Evolutionary conservation across 768 basidiomycete genomes (phyloP).

Genomic region (Naematelia aurantialba): DNA sequence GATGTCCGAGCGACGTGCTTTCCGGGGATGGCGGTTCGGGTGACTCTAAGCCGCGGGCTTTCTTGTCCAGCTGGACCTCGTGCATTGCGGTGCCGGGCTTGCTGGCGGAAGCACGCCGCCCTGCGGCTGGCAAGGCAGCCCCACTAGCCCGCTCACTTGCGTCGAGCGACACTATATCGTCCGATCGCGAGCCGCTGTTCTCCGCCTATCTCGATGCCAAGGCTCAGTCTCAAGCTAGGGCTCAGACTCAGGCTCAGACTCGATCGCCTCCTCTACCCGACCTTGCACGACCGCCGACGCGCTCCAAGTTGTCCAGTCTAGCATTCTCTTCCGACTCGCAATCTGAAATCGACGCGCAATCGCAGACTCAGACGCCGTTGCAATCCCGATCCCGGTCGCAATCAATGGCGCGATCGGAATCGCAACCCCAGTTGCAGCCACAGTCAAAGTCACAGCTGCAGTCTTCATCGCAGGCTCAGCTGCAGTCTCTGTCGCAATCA

Average conservation of each 20-base stretch:
- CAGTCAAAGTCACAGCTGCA: too few species aligned
- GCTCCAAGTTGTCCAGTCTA: not conserved
- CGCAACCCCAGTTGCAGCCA: too few species aligned
- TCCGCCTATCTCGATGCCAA: not conserved
- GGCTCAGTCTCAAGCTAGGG: too few species aligned
- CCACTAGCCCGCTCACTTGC: not conserved
- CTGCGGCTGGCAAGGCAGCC: not conserved
- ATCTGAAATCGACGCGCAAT: too few species aligned
- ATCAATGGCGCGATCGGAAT: too few species aligned
- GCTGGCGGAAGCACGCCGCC: slow-evolving; percentile 10
- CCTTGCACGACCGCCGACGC: not conserved
- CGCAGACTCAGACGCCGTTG: not conserved
- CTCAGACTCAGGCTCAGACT: too few species aligned
- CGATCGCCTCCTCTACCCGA: not conserved
- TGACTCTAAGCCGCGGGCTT: slow-evolving; percentile 15
- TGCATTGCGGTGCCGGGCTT: slow-evolving; percentile 24
- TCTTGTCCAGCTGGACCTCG: slow-evolving; percentile 19
- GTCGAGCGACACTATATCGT: not conserved
- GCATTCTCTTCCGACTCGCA: not conserved
- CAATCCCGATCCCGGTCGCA: too few species aligned
- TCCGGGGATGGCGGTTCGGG: not conserved
- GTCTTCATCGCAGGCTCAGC: too few species aligned
- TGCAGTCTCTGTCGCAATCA: not conserved
- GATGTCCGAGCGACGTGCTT: slow-evolving; percentile 15
- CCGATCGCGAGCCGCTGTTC: too few species aligned